Evolutionary conservation across 2,329 filamentous ascomycete species (phyloP).

Genomic region (Hypoxylon sp.): DNA sequence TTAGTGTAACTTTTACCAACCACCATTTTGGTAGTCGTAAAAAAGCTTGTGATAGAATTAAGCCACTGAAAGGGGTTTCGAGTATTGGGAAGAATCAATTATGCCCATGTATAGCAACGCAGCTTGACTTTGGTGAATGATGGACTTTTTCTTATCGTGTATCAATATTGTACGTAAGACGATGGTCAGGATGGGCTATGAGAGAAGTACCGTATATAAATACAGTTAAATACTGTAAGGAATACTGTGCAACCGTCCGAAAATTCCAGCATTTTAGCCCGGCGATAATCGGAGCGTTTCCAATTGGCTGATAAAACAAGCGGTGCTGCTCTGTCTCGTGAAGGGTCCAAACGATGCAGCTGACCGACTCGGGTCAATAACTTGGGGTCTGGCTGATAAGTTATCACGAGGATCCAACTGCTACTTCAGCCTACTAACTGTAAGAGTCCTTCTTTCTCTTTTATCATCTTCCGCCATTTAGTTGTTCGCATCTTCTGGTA

Average conservation of each 20-base stretch:
- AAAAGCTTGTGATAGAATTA: constrained; percentile 1
- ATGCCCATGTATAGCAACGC: background rate
- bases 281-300: constrained; percentile 32
- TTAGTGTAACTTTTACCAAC: background rate
- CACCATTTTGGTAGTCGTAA: background rate
- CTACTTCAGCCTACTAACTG: background rate
- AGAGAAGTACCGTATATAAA: constrained; percentile 3
- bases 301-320: constrained; percentile 34
- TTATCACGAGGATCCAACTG: constrained; percentile 32
- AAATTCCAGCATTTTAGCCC: constrained; percentile 10
- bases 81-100: too few relatives aligned
- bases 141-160: background rate
- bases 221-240: background rate
- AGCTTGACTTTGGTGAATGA: background rate
- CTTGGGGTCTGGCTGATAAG: constrained; percentile 41
- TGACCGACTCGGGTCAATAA: constrained; percentile 38
- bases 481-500: constrained; percentile 22
- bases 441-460: constrained; percentile 11
- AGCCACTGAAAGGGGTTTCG: background rate
- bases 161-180: background rate
- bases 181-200: background rate
- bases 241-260: constrained; percentile 15
- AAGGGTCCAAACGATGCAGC: constrained; percentile 35
- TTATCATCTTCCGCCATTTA: constrained; percentile 14
- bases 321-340: constrained; percentile 28